phyloP scores from a whole-genome alignment of 2,329 filamentous ascomycete genomes.

The Fusarium sp. region DNA sequence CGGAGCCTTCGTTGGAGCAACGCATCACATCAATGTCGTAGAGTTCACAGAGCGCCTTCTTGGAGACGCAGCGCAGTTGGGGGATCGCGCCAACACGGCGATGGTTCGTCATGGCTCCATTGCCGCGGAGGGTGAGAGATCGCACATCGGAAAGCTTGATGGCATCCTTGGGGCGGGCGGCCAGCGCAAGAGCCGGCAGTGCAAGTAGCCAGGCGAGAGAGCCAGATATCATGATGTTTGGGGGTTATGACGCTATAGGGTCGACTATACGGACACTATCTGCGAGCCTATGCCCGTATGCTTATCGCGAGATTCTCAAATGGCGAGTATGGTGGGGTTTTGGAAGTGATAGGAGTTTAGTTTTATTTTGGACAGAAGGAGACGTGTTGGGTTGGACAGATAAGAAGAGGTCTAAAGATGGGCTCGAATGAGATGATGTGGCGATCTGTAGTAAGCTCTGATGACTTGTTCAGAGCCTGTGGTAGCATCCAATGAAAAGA shows the following conservation, averaged over 20 bases:
- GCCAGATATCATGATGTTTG: constrained; percentile 46
- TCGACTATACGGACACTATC: background rate
- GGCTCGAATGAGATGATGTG: constrained; percentile 17
- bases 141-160: constrained; percentile 74
- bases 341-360: background rate
- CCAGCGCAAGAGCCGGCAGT: constrained; percentile 43
- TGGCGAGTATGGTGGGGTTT: background rate
- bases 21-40: constrained; percentile 86
- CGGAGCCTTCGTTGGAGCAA: constrained; percentile 86
- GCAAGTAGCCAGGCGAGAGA: constrained; percentile 37
- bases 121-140: constrained; percentile 79
- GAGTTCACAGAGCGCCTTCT: constrained; percentile 71
- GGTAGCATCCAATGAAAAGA: constrained; percentile 21
- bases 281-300: constrained; percentile 10
- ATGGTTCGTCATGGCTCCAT: constrained; percentile 73
- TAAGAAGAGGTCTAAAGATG: constrained; percentile 18
- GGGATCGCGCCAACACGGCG: constrained; percentile 82
- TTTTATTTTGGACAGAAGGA: background rate
- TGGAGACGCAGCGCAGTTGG: constrained; percentile 81
- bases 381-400: constrained; percentile 4
- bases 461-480: constrained; percentile 11
- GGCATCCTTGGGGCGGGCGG: constrained; percentile 58
- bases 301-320: background rate
- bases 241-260: constrained; percentile 10
- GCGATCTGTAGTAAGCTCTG: constrained; percentile 17